Evolutionary conservation across 2,329 filamentous ascomycete genomes (phyloP).

Genomic region (Beauveria sp.): DNA sequence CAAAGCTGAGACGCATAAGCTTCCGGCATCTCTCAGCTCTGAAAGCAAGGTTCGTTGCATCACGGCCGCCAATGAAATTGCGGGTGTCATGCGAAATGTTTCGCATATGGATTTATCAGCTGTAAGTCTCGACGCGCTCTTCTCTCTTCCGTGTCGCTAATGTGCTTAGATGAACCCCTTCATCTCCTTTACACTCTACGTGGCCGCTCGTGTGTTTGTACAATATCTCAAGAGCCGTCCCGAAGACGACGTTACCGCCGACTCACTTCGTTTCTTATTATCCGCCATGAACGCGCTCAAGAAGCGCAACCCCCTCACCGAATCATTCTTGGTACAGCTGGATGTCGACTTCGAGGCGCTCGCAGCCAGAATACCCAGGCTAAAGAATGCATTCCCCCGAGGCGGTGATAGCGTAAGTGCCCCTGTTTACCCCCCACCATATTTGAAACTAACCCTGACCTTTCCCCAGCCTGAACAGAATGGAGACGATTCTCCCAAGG

Average conservation of each 20-base stretch:
- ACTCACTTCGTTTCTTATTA: slow-evolving; percentile 83
- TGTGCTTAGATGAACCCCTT: slow-evolving; percentile 78
- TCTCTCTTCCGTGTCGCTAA: slow-evolving; percentile 15
- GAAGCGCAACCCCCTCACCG: slow-evolving; percentile 79
- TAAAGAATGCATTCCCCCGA: slow-evolving; percentile 47
- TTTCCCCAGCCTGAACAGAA: neutral
- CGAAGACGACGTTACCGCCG: slow-evolving; percentile 68
- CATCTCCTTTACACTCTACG: slow-evolving; percentile 90
- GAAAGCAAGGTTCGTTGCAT: slow-evolving; percentile 93
- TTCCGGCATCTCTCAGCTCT: slow-evolving; percentile 68
- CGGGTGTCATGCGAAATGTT: slow-evolving; percentile 90
- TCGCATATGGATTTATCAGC: slow-evolving; percentile 78
- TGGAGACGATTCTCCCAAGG: slow-evolving; percentile 14
- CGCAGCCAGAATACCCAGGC: slow-evolving; percentile 51
- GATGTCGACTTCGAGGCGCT: slow-evolving; percentile 83
- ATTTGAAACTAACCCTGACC: neutral
- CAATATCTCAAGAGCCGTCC: slow-evolving; percentile 95
- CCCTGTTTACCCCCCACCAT: too few relatives aligned
- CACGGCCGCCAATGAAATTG: slow-evolving; percentile 86
- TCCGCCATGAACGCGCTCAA: slow-evolving; percentile 87
- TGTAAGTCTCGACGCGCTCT: slow-evolving; percentile 43
- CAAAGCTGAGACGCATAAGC: slow-evolving; percentile 83
- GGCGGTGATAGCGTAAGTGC: slow-evolving; percentile 41
- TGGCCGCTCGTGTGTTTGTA: slow-evolving; percentile 90
- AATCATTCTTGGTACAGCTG: slow-evolving; percentile 88